These are phyloP conservation scores for Scytalidium sp. DNA, from an alignment of 2,329 filamentous ascomycete species.

Conservation along the genomic window DNA sequence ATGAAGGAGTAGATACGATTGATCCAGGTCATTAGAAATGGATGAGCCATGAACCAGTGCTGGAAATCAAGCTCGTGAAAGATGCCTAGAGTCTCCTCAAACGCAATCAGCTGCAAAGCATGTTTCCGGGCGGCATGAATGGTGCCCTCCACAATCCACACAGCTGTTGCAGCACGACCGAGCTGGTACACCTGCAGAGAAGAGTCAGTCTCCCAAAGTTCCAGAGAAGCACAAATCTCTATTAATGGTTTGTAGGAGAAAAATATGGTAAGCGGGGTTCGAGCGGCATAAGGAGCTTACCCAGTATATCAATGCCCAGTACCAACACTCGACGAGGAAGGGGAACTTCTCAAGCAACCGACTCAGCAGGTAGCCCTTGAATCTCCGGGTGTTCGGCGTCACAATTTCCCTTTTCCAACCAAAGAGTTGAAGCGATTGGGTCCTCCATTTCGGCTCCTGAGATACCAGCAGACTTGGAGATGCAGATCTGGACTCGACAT, in stretches of 20 bases:
- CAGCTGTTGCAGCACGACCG: slow-evolving; percentile 67
- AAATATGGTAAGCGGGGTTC: no score
- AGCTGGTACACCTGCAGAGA: slow-evolving; percentile 66
- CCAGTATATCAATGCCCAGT: slow-evolving; percentile 76
- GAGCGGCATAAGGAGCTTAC: slow-evolving; percentile 48
- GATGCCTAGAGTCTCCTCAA: slow-evolving; percentile 62
- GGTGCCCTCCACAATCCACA: slow-evolving; percentile 65
- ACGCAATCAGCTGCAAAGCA: slow-evolving; percentile 62
- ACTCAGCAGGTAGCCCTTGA: slow-evolving; percentile 58
- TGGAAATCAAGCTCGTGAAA: slow-evolving; percentile 66
- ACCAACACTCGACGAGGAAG: slow-evolving; percentile 73
- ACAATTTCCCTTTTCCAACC: slow-evolving; percentile 44
- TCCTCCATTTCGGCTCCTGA: slow-evolving; percentile 46
- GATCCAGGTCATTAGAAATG: slow-evolving; percentile 61
- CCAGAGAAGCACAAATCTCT: not conserved
- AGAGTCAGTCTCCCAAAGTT: slow-evolving; percentile 3
- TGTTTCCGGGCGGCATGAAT: slow-evolving; percentile 67
- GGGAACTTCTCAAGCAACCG: slow-evolving; percentile 64
- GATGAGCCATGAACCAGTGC: slow-evolving; percentile 49
- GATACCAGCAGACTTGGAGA: slow-evolving; percentile 36
- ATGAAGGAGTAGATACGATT: slow-evolving; percentile 76
- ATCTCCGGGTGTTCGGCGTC: slow-evolving; percentile 60
- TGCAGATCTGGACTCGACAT: slow-evolving; percentile 17
- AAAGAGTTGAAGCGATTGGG: slow-evolving; percentile 43
- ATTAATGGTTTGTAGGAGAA: not conserved